Evolutionary conservation across 805 yeast genomes (phyloP), one percentile per base, ranked within the genome.

Genomic region (Yamadazyma kitorensis): DNA sequence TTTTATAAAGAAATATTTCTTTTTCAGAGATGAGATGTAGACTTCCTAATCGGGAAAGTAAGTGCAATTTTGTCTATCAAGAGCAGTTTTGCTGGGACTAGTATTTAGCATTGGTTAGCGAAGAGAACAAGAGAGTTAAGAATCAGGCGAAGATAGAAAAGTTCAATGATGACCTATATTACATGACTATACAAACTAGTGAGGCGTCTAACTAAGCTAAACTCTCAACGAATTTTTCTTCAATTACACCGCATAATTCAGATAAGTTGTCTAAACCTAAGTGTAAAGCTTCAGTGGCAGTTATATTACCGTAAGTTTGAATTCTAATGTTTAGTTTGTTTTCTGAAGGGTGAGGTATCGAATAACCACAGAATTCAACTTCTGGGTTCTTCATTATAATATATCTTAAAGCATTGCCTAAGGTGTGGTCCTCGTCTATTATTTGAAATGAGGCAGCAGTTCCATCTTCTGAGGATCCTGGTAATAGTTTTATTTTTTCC

Each of bases 291-390:
- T 91, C 95, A 24, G 86, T 79, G 3, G 98, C 98, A 3, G 97
- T 82, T 45, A 78, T 74, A 40, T 64, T 64, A 31, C 83, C 96
- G 54, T 88, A 89, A 1, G 98, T 93, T 66, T 93, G 98, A 44
- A 93, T 87, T 64, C 98, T 79, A 37, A 93, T 59, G 64, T 93
- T 87, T 62, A 93, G 68, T 48, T 84, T 82, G 41, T 86, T 72
- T 63, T 93, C 98, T 22, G 96, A 86, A 13, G 98, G 98, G 62
- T 93, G 98, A 8, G 98, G 98, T 47, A 93, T 93, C 27, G 97
- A 87, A 65, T 93, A 93, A 37, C 98, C 98, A 56, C 98, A 91
- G 59, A 93, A 93, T 56, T 93, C 98, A 17, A 93, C 98, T 46
- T 88, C 95, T 24, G 97, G 96, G 50, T 93, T 93, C 65, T 91